Conservation (phyloP, 176 grass and related monocot species). For the Paspalum vaginatum region DNA sequence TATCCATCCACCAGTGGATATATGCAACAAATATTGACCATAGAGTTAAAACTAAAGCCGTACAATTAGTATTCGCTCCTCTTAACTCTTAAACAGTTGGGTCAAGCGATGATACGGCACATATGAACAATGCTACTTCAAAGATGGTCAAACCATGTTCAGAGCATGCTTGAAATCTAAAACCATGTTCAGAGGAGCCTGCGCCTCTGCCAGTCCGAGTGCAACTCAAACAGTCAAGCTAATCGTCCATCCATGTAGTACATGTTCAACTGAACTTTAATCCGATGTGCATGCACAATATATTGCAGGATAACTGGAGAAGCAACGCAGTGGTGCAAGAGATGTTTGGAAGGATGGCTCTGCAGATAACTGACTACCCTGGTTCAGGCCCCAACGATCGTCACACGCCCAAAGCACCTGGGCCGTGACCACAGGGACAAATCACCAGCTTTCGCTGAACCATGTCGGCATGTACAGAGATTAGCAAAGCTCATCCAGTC, state of each 20-base stretch:
- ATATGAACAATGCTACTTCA: neutral
- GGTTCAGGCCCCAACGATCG: slow-evolving; percentile 59
- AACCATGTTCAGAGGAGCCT: neutral
- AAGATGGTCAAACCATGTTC: slow-evolving; percentile 9
- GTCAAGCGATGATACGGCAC: neutral
- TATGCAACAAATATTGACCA: too few species aligned
- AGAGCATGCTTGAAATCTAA: neutral
- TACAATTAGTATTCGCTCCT: too few species aligned
- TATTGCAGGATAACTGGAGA: slow-evolving; percentile 28
- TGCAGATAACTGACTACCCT: slow-evolving; percentile 61
- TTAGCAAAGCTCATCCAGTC: neutral
- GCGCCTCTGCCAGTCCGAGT: neutral
- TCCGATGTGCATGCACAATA: neutral
- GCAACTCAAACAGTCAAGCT: neutral
- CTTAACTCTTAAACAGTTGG: too few species aligned
- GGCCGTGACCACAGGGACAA: slow-evolving; percentile 22
- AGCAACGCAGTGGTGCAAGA: slow-evolving; percentile 36
- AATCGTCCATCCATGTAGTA: neutral
- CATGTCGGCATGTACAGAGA: slow-evolving; percentile 17
- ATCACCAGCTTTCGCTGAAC: neutral
- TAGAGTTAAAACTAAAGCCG: neutral
- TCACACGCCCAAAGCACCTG: slow-evolving; percentile 65
- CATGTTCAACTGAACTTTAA: neutral
- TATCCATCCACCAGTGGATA: too few species aligned
- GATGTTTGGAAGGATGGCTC: slow-evolving; percentile 54